phyloP scores from a whole-genome alignment of 495 filamentous ascomycete species.

The Xylaria intraflava region DNA sequence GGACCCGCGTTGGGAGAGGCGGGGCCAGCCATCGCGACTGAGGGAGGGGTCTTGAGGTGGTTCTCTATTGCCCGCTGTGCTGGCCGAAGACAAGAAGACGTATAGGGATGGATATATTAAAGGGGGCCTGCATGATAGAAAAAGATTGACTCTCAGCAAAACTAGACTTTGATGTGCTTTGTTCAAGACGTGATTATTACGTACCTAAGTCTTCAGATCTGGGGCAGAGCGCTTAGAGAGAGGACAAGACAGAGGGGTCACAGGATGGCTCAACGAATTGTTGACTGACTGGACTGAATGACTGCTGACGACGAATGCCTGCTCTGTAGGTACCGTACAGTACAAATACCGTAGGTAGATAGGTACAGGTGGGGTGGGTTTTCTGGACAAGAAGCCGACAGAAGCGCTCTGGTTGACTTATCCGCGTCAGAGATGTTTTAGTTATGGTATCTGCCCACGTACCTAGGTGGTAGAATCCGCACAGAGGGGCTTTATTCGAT shows the following conservation, averaged over 20 bases:
- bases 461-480: too few species aligned
- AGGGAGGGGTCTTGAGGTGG: conserved; percentile 9
- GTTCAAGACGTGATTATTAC: conserved; percentile 2
- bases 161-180: background rate
- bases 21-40: conserved; percentile 40
- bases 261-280: background rate
- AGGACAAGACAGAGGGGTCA: conserved; percentile 4
- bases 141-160: background rate
- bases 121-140: background rate
- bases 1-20: conserved; percentile 60
- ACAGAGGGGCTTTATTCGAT: too few species aligned
- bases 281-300: background rate
- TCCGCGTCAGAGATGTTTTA: too few species aligned
- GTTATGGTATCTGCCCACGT: too few species aligned
- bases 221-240: conserved; percentile 1
- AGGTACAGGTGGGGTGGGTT: too few species aligned
- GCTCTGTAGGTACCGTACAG: too few species aligned
- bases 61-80: background rate
- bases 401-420: too few species aligned
- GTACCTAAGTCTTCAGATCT: conserved; percentile 3
- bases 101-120: background rate
- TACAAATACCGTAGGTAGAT: too few species aligned
- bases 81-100: background rate
- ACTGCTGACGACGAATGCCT: too few species aligned
- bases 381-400: too few species aligned